Base-by-base conservation (phyloP, 768 basidiomycete species). In the Boletus tylopilopsis region DNA sequence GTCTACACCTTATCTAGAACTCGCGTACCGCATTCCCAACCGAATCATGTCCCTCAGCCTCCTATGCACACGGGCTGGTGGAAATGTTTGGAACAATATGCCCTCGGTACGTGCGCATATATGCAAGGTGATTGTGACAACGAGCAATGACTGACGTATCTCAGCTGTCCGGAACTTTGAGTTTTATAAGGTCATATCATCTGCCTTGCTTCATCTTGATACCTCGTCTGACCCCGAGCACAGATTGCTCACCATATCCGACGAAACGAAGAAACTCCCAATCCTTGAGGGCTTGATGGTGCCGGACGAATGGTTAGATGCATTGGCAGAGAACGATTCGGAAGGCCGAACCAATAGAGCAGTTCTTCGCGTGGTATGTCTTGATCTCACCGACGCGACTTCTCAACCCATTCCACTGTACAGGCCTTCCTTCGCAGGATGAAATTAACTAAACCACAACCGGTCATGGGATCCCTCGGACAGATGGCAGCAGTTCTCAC, bases 401-500 rank as follows among this genome's bases (percentile, higher is more conserved):
- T 5, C 29, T 18, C 25, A 2, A 42, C 21, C 33, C 32, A 29
- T 32, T 45, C 21, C 25, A 18, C 36, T n/a, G 37, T 47, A 32
- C 42, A 89, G 85, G 51, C 57, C 4, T 74, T 73, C 55, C 64
- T 70, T 34, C 66, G 61, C 16, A 80, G 84, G 19, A 68, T 80
- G 15, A 55, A 64, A 5, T 67, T 77, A 7, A 82, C 84, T 2
- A 76, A 74, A 29, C 79, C 78, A 3, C 90, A 90, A 56, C 71
- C 69, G 3, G 63, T 83, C 44, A 50, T 78, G 16, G 90, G 90
- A 0, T 68, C 78, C 23, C 49, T 92, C 16, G 88, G 85, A 11
- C 91, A 93, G 64, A 82, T 87, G 79, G 73, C 70, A 15, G 87
- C 90, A 1, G 82, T 60, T 0, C 53, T 87, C 1, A 85, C 82